phyloP scores from a whole-genome alignment of 805 yeast species.

The Saturnispora serradocipensis region DNA sequence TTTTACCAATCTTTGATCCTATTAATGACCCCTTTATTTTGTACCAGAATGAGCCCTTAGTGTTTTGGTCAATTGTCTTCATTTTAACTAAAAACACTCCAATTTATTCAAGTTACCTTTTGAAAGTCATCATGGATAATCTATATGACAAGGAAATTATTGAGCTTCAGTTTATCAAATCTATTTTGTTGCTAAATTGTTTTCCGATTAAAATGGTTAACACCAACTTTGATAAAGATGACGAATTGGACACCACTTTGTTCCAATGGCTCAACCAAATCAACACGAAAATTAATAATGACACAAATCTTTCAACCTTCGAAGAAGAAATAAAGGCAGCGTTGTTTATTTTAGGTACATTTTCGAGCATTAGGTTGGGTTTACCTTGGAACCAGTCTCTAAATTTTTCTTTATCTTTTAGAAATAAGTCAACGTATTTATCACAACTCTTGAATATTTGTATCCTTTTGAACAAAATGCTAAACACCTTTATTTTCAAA shows the following conservation, averaged over 20 bases:
- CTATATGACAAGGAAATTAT: not conserved
- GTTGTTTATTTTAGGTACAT: constrained; percentile 22
- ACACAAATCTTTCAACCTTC: constrained; percentile 7
- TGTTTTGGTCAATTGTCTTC: constrained; percentile 27
- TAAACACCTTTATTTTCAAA: constrained; percentile 18
- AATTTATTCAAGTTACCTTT: constrained; percentile 14
- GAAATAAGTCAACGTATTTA: constrained; percentile 12
- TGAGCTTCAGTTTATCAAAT: constrained; percentile 13
- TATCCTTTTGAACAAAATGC: constrained; percentile 15
- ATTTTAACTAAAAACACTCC: constrained; percentile 13
- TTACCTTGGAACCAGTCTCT: constrained; percentile 19
- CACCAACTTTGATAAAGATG: constrained; percentile 9
- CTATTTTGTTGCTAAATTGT: constrained; percentile 20
- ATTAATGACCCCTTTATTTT: constrained; percentile 17
- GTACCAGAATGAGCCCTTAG: constrained; percentile 16
- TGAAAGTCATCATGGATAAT: constrained; percentile 11
- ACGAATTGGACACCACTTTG: constrained; percentile 15
- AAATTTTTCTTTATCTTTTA: constrained; percentile 14
- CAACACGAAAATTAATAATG: constrained; percentile 12
- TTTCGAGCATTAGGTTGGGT: constrained; percentile 22
- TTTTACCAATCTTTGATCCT: constrained; percentile 21
- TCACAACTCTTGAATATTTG: constrained; percentile 17
- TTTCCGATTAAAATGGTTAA: constrained; percentile 18
- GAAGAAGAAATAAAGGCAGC: constrained; percentile 18
- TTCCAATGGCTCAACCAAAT: constrained; percentile 20